Conservation (phyloP, 768 basidiomycete genomes). For the Suillus bovinus region DNA sequence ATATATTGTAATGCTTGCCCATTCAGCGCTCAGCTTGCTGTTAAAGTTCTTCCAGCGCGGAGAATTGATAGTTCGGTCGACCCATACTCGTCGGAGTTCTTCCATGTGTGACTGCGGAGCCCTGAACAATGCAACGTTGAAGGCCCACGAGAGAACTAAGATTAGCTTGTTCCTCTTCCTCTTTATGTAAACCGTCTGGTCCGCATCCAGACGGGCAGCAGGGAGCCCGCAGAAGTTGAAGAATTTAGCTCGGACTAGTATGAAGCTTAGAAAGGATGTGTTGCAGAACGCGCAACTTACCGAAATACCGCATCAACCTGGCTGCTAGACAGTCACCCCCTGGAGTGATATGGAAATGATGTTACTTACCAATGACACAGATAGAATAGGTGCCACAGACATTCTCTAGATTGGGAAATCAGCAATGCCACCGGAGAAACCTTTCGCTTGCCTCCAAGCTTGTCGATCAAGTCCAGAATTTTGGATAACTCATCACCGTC, state of each 20-base stretch:
- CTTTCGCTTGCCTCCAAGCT: slow-evolving; percentile 4
- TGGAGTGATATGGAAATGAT: not conserved
- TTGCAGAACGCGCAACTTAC: slow-evolving; percentile 25
- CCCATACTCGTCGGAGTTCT: slow-evolving; percentile 13
- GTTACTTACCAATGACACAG: slow-evolving; percentile 4
- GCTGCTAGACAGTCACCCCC: slow-evolving; percentile 24
- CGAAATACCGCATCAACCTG: slow-evolving; percentile 44
- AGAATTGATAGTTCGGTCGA: slow-evolving; percentile 10
- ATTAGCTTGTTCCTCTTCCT: slow-evolving; percentile 9
- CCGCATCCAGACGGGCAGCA: slow-evolving; percentile 43
- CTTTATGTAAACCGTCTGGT: slow-evolving; percentile 39
- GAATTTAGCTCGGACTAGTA: slow-evolving; percentile 35
- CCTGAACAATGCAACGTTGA: slow-evolving; percentile 26
- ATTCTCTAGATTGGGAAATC: slow-evolving; percentile 3
- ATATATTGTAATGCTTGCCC: slow-evolving; percentile 43
- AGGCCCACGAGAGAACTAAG: slow-evolving; percentile 12
- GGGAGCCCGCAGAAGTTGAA: slow-evolving; percentile 49
- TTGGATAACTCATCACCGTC: slow-evolving; percentile 10
- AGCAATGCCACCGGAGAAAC: not conserved
- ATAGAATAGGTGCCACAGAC: slow-evolving; percentile 1
- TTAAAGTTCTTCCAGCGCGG: slow-evolving; percentile 13
- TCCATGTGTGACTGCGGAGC: slow-evolving; percentile 27
- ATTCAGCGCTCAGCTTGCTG: slow-evolving; percentile 8
- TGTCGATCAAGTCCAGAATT: slow-evolving; percentile 12
- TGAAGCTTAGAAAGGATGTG: not conserved